Percentiles rank a stretch among this genome's conserved stretches.
Conservation (phyloP, 2,329 filamentous ascomycete genomes). For the Beauveria pseudobassiana region DNA sequence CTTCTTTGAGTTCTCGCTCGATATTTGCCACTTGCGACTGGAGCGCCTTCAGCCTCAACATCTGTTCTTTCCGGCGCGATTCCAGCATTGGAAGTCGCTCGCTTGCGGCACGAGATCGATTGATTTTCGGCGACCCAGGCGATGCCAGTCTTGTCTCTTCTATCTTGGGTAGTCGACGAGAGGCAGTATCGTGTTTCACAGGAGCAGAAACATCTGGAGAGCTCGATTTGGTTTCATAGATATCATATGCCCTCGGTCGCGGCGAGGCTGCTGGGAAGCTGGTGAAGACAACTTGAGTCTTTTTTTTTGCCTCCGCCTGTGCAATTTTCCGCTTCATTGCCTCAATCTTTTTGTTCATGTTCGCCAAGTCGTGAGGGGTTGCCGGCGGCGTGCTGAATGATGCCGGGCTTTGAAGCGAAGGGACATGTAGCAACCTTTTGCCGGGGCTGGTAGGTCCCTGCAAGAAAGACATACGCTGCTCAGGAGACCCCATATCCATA, state of each 20-base stretch:
- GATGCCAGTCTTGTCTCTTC: slow-evolving; percentile 10
- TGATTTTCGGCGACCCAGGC: slow-evolving; percentile 18
- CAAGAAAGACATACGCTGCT: slow-evolving; percentile 31
- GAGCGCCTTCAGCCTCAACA: slow-evolving; percentile 38
- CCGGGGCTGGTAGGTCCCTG: slow-evolving; percentile 24
- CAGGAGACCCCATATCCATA: slow-evolving; percentile 57
- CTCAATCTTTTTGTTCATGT: slow-evolving; percentile 52
- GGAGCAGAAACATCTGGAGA: neutral
- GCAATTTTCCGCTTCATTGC: slow-evolving; percentile 53
- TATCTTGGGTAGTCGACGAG: neutral
- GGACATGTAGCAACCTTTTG: slow-evolving; percentile 30
- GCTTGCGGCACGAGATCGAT: slow-evolving; percentile 24
- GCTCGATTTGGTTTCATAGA: slow-evolving; percentile 3
- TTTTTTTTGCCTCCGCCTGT: slow-evolving; percentile 49
- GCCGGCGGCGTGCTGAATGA: slow-evolving; percentile 31
- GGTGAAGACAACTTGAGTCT: slow-evolving; percentile 31
- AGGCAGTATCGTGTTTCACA: neutral
- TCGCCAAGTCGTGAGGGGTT: slow-evolving; percentile 35
- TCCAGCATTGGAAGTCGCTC: slow-evolving; percentile 30
- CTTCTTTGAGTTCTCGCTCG: slow-evolving; percentile 39
- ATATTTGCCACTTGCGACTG: slow-evolving; percentile 40
- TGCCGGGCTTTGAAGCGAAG: slow-evolving; percentile 35
- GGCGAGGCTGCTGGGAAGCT: slow-evolving; percentile 24
- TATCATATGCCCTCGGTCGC: slow-evolving; percentile 4
- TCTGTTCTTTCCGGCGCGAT: slow-evolving; percentile 30